A percentile compares a stretch with the other conserved stretches of the same genome.
phyloP scores from a whole-genome alignment of 371 early-diverging fungal genomes.

The Phascolomyces articulosus region DNA sequence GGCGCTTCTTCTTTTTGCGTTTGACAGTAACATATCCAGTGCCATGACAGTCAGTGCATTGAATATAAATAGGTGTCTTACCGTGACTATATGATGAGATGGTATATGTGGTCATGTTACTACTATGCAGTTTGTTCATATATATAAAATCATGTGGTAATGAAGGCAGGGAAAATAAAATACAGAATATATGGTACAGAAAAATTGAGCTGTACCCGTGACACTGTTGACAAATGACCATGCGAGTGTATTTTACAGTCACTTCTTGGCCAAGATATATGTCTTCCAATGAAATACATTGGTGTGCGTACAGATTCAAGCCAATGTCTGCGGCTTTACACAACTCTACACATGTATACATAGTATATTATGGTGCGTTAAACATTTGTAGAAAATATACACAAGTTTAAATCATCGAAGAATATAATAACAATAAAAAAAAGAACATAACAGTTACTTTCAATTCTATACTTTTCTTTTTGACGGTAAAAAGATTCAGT shows the following conservation, averaged over 20 bases:
- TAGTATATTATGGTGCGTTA: too few species aligned
- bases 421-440: not conserved
- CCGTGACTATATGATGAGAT: not conserved
- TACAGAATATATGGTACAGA: too few species aligned
- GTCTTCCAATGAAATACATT: conserved; percentile 80
- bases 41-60: conserved; percentile 29
- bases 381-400: too few species aligned
- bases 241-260: not conserved
- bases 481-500: conserved; percentile 76
- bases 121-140: too few species aligned
- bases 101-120: too few species aligned
- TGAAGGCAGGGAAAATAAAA: too few species aligned
- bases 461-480: not conserved
- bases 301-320: conserved; percentile 66
- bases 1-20: conserved; percentile 1
- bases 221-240: conserved; percentile 67
- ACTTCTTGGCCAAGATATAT: conserved; percentile 71
- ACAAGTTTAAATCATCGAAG: too few species aligned
- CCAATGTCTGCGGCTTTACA: conserved; percentile 50
- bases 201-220: conserved; percentile 35
- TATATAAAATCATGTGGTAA: too few species aligned
- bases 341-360: not conserved
- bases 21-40: conserved; percentile 31
- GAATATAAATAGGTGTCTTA: conserved; percentile 41
- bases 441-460: conserved; percentile 5